Percentiles rank a stretch among this genome's conserved stretches.
Conservation (phyloP, 192 early-diverging fungal species). For the Phycomyces nitens region DNA sequence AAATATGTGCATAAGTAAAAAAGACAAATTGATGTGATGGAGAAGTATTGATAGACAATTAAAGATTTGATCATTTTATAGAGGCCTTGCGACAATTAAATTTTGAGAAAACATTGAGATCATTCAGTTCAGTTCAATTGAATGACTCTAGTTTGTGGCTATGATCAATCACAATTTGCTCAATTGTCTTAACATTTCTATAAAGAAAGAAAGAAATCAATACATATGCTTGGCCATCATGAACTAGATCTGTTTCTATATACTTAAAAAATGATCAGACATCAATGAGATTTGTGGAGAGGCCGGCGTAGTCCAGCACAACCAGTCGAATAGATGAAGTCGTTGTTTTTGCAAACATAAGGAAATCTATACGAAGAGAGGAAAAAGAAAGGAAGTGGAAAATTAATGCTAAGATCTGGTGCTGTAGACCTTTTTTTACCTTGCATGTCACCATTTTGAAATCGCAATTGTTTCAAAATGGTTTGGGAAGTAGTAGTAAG, state of each 20-base stretch:
- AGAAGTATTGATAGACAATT: no score
- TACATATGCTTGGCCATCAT: neutral
- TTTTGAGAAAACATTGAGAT: no score
- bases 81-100: no score
- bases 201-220: no score
- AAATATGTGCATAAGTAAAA: no score
- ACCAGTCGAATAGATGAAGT: neutral
- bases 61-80: no score
- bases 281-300: neutral
- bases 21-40: no score
- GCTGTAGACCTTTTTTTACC: constrained; percentile 6
- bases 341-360: constrained; percentile 1
- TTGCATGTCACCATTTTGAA: constrained; percentile 3
- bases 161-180: no score
- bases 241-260: constrained; percentile 5
- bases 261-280: neutral
- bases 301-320: neutral
- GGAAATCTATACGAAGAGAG: constrained; percentile 4
- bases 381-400: constrained; percentile 5
- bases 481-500: neutral
- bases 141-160: no score
- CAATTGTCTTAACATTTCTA: no score
- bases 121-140: no score
- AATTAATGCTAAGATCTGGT: constrained; percentile 1
- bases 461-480: constrained; percentile 3